Evolutionary conservation across 306 rosid species (phyloP).

Genomic region (Prunus mira): DNA sequence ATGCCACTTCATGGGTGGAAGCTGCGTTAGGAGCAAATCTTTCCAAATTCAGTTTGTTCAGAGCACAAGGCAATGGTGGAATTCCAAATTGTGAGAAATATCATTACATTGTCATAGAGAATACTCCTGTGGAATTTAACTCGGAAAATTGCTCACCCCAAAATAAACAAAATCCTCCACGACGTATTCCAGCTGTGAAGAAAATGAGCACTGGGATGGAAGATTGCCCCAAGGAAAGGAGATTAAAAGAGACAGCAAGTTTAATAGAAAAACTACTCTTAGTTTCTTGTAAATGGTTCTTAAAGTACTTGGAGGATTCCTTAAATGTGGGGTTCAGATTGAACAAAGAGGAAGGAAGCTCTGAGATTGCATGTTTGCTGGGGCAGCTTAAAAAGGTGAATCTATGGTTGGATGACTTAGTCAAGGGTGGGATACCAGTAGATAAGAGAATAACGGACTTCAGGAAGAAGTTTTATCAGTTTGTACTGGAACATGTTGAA

Average conservation of each 20-base stretch:
- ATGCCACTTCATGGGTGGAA: neutral
- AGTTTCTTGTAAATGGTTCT: neutral
- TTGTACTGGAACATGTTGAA: neutral
- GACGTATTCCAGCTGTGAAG: neutral
- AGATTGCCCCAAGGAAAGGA: neutral
- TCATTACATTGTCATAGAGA: neutral
- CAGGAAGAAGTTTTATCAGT: neutral
- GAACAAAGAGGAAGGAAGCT: neutral
- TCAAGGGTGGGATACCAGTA: neutral
- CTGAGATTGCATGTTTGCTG: neutral
- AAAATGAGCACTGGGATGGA: neutral
- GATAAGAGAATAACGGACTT: neutral
- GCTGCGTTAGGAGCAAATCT: neutral
- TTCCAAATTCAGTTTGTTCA: conserved; percentile 1
- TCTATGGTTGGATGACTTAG: neutral
- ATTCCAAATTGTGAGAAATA: neutral
- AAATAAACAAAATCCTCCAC: neutral
- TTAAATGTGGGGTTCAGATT: neutral
- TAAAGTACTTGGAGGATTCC: neutral
- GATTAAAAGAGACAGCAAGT: neutral
- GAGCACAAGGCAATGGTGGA: neutral
- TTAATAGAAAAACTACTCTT: neutral
- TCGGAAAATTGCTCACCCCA: neutral
- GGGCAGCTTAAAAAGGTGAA: neutral
- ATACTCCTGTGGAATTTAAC: neutral